These are phyloP conservation scores for Saccharomycopsis javanensis DNA, from an alignment of 805 yeast genomes.

Conservation along the genomic window DNA sequence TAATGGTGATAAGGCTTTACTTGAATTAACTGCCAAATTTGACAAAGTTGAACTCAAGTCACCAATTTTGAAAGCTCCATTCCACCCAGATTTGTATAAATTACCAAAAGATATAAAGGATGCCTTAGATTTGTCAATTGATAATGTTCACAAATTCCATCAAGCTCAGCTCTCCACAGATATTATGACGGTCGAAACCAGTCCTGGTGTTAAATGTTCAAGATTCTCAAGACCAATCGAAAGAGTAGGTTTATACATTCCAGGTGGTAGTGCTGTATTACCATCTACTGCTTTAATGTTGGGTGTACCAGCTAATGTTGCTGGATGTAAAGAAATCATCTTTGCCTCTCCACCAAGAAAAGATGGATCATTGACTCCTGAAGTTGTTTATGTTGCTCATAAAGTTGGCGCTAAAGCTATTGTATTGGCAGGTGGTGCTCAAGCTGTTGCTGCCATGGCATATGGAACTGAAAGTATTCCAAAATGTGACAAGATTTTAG, in stretches of 20 bases:
- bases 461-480: slow-evolving; percentile 91
- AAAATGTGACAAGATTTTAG: slow-evolving; percentile 92
- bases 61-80: slow-evolving; percentile 84
- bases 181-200: slow-evolving; percentile 75
- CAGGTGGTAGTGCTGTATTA: slow-evolving; percentile 97
- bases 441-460: slow-evolving; percentile 98
- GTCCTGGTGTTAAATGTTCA: slow-evolving; percentile 89
- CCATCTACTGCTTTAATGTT: slow-evolving; percentile 98
- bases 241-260: slow-evolving; percentile 89
- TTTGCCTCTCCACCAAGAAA: slow-evolving; percentile 93
- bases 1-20: slow-evolving; percentile 76
- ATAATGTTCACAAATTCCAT: slow-evolving; percentile 85
- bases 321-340: slow-evolving; percentile 87
- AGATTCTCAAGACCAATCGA: slow-evolving; percentile 94
- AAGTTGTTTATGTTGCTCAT: slow-evolving; percentile 94
- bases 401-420: slow-evolving; percentile 87
- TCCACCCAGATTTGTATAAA: slow-evolving; percentile 65
- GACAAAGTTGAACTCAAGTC: slow-evolving; percentile 67
- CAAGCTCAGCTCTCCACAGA: slow-evolving; percentile 72
- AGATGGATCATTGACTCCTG: slow-evolving; percentile 91
- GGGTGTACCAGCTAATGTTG: slow-evolving; percentile 97
- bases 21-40: slow-evolving; percentile 86
- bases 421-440: slow-evolving; percentile 98
- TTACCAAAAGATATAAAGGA: slow-evolving; percentile 62
- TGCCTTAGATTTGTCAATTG: slow-evolving; percentile 84